Percentiles rank a stretch among this genome's conserved stretches.
These are phyloP conservation scores for Bathelium albidoporum DNA, from an alignment of 495 filamentous ascomycete species.

Conservation along the genomic window DNA sequence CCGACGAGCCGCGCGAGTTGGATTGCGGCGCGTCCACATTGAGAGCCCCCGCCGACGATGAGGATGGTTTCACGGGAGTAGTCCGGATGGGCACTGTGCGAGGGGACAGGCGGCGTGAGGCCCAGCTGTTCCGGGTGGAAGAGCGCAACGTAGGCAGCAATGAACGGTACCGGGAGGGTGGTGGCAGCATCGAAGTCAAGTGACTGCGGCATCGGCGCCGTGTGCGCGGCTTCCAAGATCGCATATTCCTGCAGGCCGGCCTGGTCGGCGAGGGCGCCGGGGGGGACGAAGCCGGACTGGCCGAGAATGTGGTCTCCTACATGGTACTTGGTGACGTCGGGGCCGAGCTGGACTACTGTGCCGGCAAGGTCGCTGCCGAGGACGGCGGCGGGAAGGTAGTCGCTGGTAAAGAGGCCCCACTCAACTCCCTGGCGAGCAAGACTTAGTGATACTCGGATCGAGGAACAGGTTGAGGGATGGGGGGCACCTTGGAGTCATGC, in stretches of 20 bases:
- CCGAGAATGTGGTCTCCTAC: slow-evolving; percentile 12
- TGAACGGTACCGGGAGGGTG: slow-evolving; percentile 24
- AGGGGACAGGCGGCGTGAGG: slow-evolving; percentile 15
- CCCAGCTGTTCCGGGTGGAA: slow-evolving; percentile 22
- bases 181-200: slow-evolving; percentile 25
- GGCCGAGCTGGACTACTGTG: not conserved
- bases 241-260: slow-evolving; percentile 27
- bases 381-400: not conserved
- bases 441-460: not conserved
- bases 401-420: not conserved
- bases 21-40: slow-evolving; percentile 17
- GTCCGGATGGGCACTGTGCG: slow-evolving; percentile 15
- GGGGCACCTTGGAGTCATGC: not conserved
- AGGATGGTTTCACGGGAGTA: slow-evolving; percentile 21
- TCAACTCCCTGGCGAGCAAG: not conserved
- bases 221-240: slow-evolving; percentile 15
- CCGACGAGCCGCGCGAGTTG: slow-evolving; percentile 17
- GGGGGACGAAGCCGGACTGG: not conserved
- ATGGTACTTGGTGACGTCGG: slow-evolving; percentile 8
- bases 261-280: not conserved
- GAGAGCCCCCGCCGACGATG: slow-evolving; percentile 25
- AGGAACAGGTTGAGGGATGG: not conserved
- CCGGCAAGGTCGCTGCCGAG: not conserved
- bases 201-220: slow-evolving; percentile 19
- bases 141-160: slow-evolving; percentile 21